A percentile compares a stretch with the other conserved stretches of the same genome.
phyloP scores from a whole-genome alignment of 2,329 filamentous ascomycete species.

The Aspergillus sp. region DNA sequence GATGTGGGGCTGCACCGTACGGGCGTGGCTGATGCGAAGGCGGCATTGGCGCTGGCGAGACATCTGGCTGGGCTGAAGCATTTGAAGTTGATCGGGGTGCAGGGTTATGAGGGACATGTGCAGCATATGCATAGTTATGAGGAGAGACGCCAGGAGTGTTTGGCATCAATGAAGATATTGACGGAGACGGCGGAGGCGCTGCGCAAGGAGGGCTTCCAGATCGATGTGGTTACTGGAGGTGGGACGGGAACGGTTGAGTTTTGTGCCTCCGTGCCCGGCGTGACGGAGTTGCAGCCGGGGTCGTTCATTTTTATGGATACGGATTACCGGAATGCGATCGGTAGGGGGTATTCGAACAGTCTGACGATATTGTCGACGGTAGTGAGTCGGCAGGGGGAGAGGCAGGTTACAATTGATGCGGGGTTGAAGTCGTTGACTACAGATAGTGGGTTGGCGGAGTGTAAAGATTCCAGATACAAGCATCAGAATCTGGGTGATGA shows the following conservation, averaged over 20 bases:
- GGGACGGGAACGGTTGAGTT: slow-evolving; percentile 58
- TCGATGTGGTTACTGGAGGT: slow-evolving; percentile 55
- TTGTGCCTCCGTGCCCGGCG: slow-evolving; percentile 52
- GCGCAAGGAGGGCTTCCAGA: slow-evolving; percentile 46
- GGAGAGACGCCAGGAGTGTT: slow-evolving; percentile 47
- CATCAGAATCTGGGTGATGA: slow-evolving; percentile 54
- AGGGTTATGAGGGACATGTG: slow-evolving; percentile 57
- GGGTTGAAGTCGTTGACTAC: slow-evolving; percentile 56
- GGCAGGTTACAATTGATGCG: slow-evolving; percentile 51
- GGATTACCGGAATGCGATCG: slow-evolving; percentile 57
- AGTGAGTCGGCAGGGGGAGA: slow-evolving; percentile 50
- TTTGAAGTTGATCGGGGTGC: slow-evolving; percentile 52
- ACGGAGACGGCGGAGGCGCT: slow-evolving; percentile 48
- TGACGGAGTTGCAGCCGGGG: slow-evolving; percentile 58
- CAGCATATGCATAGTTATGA: slow-evolving; percentile 53
- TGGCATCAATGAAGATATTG: slow-evolving; percentile 50
- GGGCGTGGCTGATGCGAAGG: slow-evolving; percentile 48
- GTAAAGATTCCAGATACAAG: slow-evolving; percentile 46
- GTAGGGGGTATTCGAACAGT: slow-evolving; percentile 52
- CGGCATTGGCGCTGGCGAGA: slow-evolving; percentile 44
- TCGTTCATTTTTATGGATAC: slow-evolving; percentile 62
- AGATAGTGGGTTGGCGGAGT: slow-evolving; percentile 55
- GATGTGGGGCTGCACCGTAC: slow-evolving; percentile 56
- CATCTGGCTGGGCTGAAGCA: slow-evolving; percentile 42
- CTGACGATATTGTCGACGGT: slow-evolving; percentile 54